A percentile compares a stretch with the other conserved stretches of the same genome.
Conservation (phyloP, 805 yeast species). For the Yamadazyma philogaea region DNA sequence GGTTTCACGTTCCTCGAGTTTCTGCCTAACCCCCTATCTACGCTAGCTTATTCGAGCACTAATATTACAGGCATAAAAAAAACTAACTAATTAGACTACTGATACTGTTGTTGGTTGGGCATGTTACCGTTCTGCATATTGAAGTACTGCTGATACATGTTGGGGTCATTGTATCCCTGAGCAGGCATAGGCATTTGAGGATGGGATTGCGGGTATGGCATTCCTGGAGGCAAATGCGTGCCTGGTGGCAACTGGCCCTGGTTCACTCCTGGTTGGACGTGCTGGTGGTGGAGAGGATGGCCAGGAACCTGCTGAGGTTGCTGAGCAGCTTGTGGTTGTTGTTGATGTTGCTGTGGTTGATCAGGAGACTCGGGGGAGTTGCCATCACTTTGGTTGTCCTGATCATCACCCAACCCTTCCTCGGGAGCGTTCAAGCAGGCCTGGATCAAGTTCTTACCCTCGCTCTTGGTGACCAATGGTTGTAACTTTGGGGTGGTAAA, state of each 20-base stretch:
- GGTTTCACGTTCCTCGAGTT: too few relatives aligned
- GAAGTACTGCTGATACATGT: constrained; percentile 64
- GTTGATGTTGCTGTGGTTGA: constrained; percentile 27
- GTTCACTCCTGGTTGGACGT: constrained; percentile 21
- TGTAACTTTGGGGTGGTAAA: constrained; percentile 99
- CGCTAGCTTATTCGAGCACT: background rate
- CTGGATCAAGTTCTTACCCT: constrained; percentile 94
- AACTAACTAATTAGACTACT: constrained; percentile 28
- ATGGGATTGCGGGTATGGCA: constrained; percentile 40
- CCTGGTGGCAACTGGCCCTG: constrained; percentile 36
- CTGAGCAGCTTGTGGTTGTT: constrained; percentile 18
- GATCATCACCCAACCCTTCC: constrained; percentile 67
- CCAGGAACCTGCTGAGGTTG: constrained; percentile 17
- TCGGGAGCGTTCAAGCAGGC: constrained; percentile 98
- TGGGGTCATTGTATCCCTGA: constrained; percentile 49
- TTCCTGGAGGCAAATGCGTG: constrained; percentile 42
- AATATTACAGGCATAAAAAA: background rate
- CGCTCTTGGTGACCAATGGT: constrained; percentile 95
- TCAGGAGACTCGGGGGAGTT: constrained; percentile 41
- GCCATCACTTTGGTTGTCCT: constrained; percentile 50
- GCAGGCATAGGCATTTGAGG: constrained; percentile 43
- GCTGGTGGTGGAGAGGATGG: constrained; percentile 26
- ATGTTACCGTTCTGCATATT: constrained; percentile 49
- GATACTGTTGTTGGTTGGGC: constrained; percentile 55
- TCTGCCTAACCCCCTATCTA: background rate